phyloP scores from a whole-genome alignment of 139 green algal genomes.

The Marvania coccoides region DNA sequence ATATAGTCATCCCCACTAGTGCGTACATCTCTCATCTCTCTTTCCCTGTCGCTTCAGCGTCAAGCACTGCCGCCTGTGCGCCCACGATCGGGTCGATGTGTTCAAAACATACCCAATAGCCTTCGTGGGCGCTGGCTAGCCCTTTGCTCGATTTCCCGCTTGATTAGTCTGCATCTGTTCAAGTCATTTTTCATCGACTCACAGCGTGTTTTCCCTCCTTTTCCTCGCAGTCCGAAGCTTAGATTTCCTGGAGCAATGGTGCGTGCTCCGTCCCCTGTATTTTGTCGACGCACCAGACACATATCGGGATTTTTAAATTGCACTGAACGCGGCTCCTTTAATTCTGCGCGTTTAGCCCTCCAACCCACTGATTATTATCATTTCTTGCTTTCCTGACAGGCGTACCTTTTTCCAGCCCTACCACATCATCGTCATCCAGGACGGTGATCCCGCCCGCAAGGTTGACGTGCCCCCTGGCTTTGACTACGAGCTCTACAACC shows the following conservation, averaged over 20 bases:
- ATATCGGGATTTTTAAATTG: too few species aligned
- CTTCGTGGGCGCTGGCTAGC: too few species aligned
- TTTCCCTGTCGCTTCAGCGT: too few species aligned
- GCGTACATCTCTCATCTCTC: too few species aligned
- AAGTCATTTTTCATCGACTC: too few species aligned
- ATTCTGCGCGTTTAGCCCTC: too few species aligned
- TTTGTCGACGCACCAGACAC: not conserved
- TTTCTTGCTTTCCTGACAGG: conserved; percentile 20
- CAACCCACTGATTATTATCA: not conserved
- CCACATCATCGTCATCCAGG: conserved; percentile 87
- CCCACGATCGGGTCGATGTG: too few species aligned
- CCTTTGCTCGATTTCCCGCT: too few species aligned
- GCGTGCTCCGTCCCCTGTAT: not conserved
- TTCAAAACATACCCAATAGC: too few species aligned
- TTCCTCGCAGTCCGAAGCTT: conserved; percentile 43
- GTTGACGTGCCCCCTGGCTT: conserved; percentile 75
- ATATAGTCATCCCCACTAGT: conserved; percentile 89
- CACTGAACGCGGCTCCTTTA: too few species aligned
- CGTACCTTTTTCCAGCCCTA: conserved; percentile 84
- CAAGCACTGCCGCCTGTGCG: too few species aligned
- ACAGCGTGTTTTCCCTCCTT: not conserved
- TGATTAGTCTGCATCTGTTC: too few species aligned
- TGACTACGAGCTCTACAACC: conserved; percentile 91
- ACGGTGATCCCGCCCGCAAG: conserved; percentile 77
- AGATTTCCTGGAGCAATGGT: conserved; percentile 81